A percentile compares a stretch with the other conserved stretches of the same genome.
phyloP scores from a whole-genome alignment of 495 filamentous ascomycete species.

The Emericellopsis terricola region DNA sequence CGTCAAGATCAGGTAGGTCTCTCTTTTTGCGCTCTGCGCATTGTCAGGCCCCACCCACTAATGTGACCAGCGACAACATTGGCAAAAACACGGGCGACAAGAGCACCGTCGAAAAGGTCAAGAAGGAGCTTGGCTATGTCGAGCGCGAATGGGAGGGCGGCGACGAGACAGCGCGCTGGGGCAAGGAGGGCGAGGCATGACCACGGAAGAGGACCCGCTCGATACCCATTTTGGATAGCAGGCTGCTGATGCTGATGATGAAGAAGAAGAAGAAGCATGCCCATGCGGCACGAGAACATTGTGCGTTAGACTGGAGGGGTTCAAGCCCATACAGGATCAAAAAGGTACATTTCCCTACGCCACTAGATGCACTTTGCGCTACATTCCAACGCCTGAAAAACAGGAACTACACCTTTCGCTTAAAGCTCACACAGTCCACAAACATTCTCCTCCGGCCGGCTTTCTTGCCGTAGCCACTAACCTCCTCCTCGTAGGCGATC shows the following conservation, averaged over 20 bases:
- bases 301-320: too few species aligned
- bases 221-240: too few species aligned
- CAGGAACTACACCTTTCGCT: too few species aligned
- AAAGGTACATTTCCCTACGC: too few species aligned
- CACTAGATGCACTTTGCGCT: too few species aligned
- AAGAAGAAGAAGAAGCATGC: too few species aligned
- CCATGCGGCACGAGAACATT: too few species aligned
- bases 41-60: constrained; percentile 2
- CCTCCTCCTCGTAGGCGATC: background rate
- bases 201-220: too few species aligned
- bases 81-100: constrained; percentile 91
- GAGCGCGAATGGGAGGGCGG: constrained; percentile 71
- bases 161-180: constrained; percentile 74
- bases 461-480: background rate
- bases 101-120: constrained; percentile 61
- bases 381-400: too few species aligned
- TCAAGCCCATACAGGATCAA: too few species aligned
- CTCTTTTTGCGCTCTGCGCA: background rate
- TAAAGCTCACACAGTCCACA: constrained; percentile 1
- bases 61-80: constrained; percentile 50
- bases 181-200: constrained; percentile 13
- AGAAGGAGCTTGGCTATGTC: constrained; percentile 65
- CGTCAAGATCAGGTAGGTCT: constrained; percentile 58
- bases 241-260: too few species aligned
- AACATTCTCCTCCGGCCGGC: constrained; percentile 1